A percentile compares a stretch with the other conserved stretches of the same genome.
These are phyloP conservation scores for Sphagnum contortum DNA, from an alignment of 225 moss, liverwort and hornwort genomes.

Conservation along the genomic window DNA sequence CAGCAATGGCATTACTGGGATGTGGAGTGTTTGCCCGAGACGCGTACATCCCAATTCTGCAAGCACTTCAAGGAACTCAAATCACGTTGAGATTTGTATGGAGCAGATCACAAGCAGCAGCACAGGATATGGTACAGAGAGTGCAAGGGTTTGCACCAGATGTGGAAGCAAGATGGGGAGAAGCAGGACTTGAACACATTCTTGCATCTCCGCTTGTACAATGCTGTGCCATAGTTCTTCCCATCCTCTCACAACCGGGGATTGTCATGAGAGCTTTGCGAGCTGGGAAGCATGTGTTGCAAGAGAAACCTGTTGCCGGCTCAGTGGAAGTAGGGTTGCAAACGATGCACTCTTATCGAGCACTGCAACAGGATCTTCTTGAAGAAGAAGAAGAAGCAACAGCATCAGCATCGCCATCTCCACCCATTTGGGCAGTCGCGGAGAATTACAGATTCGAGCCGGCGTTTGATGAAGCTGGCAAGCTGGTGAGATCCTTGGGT, in stretches of 20 bases:
- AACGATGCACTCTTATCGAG: slow-evolving; percentile 19
- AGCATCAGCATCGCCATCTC: too few species aligned
- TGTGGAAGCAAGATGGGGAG: slow-evolving; percentile 75
- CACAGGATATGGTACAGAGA: slow-evolving; percentile 35
- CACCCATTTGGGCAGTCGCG: slow-evolving; percentile 77
- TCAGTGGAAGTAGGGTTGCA: slow-evolving; percentile 21
- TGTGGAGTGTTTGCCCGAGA: slow-evolving; percentile 88
- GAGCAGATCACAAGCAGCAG: slow-evolving; percentile 73
- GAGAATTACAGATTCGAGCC: slow-evolving; percentile 92
- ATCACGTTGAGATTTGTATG: slow-evolving; percentile 59
- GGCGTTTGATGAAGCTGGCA: slow-evolving; percentile 63
- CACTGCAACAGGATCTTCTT: slow-evolving; percentile 2
- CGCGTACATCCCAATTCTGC: slow-evolving; percentile 67
- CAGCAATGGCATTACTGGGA: slow-evolving; percentile 51
- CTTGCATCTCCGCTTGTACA: slow-evolving; percentile 61
- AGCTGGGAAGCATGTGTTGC: slow-evolving; percentile 84
- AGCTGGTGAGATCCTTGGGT: slow-evolving; percentile 57
- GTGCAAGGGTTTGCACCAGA: slow-evolving; percentile 59
- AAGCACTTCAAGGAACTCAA: slow-evolving; percentile 19
- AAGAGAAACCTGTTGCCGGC: slow-evolving; percentile 93
- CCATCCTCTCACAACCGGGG: slow-evolving; percentile 65
- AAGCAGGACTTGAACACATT: slow-evolving; percentile 54
- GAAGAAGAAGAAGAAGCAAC: too few species aligned
- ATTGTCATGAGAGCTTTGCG: slow-evolving; percentile 61
- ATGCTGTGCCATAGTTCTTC: slow-evolving; percentile 75